These are phyloP conservation scores for Firmiana major DNA, from an alignment of 345 rosid genomes.

Conservation along the genomic window DNA sequence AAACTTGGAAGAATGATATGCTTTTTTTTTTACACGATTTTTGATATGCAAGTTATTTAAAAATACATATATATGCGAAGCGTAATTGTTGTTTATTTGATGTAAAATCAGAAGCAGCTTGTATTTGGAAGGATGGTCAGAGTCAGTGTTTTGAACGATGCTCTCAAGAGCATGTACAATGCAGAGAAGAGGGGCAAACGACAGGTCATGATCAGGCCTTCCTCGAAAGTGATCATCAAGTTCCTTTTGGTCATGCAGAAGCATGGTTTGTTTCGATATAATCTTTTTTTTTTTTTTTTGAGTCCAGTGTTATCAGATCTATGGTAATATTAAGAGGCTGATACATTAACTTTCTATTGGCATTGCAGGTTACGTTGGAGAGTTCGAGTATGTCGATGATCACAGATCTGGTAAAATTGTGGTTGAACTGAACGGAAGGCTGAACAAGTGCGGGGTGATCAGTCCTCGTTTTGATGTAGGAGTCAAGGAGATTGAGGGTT, in stretches of 20 bases:
- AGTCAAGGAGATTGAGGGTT: conserved; percentile 73
- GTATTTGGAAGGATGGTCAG: conserved; percentile 51
- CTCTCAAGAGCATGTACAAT: conserved; percentile 76
- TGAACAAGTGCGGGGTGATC: conserved; percentile 80
- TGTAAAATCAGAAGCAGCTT: conserved; percentile 19
- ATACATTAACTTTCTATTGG: background rate
- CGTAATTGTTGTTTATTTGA: background rate
- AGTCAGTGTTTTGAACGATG: conserved; percentile 74
- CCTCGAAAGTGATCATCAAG: conserved; percentile 75
- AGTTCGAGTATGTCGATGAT: conserved; percentile 79
- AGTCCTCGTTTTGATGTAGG: conserved; percentile 82
- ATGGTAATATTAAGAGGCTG: background rate
- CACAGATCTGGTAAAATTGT: conserved; percentile 81
- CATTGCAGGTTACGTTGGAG: conserved; percentile 65
- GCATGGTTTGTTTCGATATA: conserved; percentile 43
- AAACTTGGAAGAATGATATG: too few species aligned
- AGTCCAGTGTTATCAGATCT: background rate
- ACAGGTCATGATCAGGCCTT: conserved; percentile 81
- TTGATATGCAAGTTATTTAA: too few species aligned
- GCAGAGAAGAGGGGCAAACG: conserved; percentile 80
- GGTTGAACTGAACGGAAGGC: conserved; percentile 69
- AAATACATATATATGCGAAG: too few species aligned
- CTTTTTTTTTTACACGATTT: too few species aligned
- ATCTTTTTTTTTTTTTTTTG: background rate
- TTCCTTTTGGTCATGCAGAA: conserved; percentile 77